phyloP scores from a whole-genome alignment of 352 stramenopile genomes.

The Globisporangium takayamanum region DNA sequence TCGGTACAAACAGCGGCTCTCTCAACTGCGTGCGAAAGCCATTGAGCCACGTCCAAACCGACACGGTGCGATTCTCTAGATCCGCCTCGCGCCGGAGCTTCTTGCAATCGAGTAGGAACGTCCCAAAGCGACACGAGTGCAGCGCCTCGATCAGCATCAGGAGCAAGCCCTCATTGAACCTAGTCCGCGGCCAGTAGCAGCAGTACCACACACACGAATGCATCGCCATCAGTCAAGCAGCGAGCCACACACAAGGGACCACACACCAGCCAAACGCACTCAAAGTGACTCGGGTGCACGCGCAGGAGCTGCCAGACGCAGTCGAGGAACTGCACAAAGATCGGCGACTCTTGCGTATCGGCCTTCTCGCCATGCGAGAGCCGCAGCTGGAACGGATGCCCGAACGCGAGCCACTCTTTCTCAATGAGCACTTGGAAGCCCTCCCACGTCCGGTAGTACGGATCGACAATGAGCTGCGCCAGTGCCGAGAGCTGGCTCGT shows the following conservation, averaged over 20 bases:
- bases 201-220: neutral
- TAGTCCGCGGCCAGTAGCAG: constrained; percentile 6
- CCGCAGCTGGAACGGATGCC: constrained; percentile 76
- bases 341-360: constrained; percentile 74
- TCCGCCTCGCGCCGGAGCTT: constrained; percentile 57
- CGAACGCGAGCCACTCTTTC: constrained; percentile 82
- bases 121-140: constrained; percentile 97
- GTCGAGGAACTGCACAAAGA: constrained; percentile 85
- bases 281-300: constrained; percentile 94
- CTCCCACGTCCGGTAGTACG: constrained; percentile 73
- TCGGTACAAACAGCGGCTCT: constrained; percentile 43
- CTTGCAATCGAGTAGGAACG: constrained; percentile 96
- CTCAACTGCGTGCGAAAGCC: constrained; percentile 58
- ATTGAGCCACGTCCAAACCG: constrained; percentile 82
- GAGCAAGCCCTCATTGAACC: constrained; percentile 92
- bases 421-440: constrained; percentile 80
- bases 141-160: constrained; percentile 93
- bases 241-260: too few relatives aligned
- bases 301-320: constrained; percentile 82
- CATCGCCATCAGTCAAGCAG: neutral
- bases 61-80: constrained; percentile 54
- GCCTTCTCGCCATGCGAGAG: constrained; percentile 73
- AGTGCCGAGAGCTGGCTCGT: constrained; percentile 86
- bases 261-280: constrained; percentile 45
- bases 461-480: constrained; percentile 65